Percentiles rank a stretch among this genome's conserved stretches.
Evolutionary conservation across 345 rosid genomes (phyloP).

Genomic region (Syzygium grande): DNA sequence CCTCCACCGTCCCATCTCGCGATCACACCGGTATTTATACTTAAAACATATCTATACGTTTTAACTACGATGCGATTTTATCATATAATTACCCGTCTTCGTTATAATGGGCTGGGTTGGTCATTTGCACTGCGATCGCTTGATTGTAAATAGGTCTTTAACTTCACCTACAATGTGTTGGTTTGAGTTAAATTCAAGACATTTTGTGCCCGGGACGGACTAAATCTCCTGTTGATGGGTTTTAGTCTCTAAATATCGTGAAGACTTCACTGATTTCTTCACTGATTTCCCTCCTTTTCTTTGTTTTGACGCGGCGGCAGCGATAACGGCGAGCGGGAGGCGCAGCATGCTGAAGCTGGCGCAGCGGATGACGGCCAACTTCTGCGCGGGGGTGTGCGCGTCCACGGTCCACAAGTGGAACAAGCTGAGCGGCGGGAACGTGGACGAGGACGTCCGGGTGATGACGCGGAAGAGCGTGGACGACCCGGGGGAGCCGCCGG

Average conservation of each 20-base stretch:
- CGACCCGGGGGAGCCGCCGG: conserved; percentile 96
- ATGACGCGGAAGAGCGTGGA: conserved; percentile 84
- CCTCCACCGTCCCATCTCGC: conserved; percentile 41
- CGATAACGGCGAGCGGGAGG: conserved; percentile 58
- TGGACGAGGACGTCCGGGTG: conserved; percentile 78
- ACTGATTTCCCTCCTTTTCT: neutral
- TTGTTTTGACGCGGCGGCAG: conserved; percentile 25
- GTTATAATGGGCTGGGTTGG: no score
- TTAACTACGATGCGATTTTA: neutral
- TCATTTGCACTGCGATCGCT: no score
- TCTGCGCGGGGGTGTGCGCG: conserved; percentile 92
- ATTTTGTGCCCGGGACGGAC: neutral
- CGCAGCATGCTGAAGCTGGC: conserved; percentile 95
- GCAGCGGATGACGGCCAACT: conserved; percentile 85
- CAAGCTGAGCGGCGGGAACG: conserved; percentile 58
- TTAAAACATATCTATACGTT: neutral
- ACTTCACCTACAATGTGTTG: neutral
- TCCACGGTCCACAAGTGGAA: conserved; percentile 87
- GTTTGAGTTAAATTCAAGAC: neutral
- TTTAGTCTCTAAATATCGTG: neutral
- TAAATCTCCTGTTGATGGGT: neutral
- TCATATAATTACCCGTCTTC: neutral
- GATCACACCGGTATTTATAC: conserved; percentile 45
- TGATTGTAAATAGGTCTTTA: no score
- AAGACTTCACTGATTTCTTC: neutral